phyloP scores from a whole-genome alignment of 306 rosid species.

The Gynostemma pentaphyllum region DNA sequence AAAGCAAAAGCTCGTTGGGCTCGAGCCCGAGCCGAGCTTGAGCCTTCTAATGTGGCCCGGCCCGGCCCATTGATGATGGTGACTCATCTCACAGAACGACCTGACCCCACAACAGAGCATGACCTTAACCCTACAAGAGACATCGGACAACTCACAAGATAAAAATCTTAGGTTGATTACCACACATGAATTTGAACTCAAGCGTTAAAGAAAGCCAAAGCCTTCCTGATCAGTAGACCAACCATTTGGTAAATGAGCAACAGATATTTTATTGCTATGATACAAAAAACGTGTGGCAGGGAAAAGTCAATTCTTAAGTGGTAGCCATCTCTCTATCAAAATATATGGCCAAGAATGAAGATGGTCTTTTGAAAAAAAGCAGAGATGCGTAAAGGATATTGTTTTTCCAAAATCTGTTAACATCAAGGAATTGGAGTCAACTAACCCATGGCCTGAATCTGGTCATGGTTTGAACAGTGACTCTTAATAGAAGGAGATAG shows the following conservation, averaged over 20 bases:
- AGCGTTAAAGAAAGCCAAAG: too few species aligned
- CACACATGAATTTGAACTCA: too few species aligned
- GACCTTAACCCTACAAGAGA: too few species aligned
- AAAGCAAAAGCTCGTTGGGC: too few species aligned
- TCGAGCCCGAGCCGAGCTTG: too few species aligned
- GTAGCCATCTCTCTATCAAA: neutral
- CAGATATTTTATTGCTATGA: neutral
- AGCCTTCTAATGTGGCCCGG: too few species aligned
- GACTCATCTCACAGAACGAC: too few species aligned
- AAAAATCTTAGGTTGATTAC: too few species aligned
- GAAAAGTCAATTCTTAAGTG: neutral
- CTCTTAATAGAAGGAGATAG: neutral
- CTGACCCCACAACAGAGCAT: too few species aligned
- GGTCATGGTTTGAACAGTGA: neutral
- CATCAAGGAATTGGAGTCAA: slow-evolving; percentile 11
- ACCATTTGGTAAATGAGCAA: neutral
- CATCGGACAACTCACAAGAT: too few species aligned
- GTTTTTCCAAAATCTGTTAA: neutral
- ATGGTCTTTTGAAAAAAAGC: neutral
- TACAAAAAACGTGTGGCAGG: neutral
- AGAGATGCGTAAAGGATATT: neutral
- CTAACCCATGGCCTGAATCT: slow-evolving; percentile 8
- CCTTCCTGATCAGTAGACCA: too few species aligned
- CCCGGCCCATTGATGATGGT: too few species aligned
- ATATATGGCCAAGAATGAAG: slow-evolving; percentile 3